Evolutionary conservation across 192 early-diverging fungal species (phyloP).

Genomic region (Chytriomyces sp.): DNA sequence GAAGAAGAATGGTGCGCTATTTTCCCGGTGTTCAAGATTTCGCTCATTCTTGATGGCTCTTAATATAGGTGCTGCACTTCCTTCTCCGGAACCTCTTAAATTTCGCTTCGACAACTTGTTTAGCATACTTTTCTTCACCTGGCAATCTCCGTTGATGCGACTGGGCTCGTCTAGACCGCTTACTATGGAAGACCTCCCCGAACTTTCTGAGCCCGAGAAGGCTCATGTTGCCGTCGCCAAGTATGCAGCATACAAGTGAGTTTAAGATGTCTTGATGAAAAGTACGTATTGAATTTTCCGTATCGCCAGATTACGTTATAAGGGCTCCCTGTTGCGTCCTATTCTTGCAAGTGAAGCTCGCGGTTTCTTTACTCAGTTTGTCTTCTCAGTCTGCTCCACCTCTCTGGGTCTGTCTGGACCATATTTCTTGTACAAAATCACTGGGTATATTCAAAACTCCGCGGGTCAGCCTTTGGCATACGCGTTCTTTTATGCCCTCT

Average conservation of each 20-base stretch:
- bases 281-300: background rate
- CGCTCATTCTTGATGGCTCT: too few species aligned
- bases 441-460: slow-evolving; percentile 38
- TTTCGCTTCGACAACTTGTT: slow-evolving; percentile 11
- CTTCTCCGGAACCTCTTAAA: too few species aligned
- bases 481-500: slow-evolving; percentile 19
- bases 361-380: slow-evolving; percentile 29
- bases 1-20: too few species aligned
- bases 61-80: too few species aligned
- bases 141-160: slow-evolving; percentile 49
- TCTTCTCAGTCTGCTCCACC: slow-evolving; percentile 17
- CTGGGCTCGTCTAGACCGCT: slow-evolving; percentile 36
- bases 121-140: slow-evolving; percentile 45
- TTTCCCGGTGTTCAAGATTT: too few species aligned
- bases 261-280: background rate
- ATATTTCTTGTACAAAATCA: slow-evolving; percentile 49
- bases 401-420: slow-evolving; percentile 39
- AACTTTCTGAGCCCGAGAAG: slow-evolving; percentile 34
- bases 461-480: background rate
- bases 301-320: background rate
- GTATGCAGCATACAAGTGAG: slow-evolving; percentile 19
- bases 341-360: slow-evolving; percentile 16
- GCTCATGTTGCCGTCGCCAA: slow-evolving; percentile 30
- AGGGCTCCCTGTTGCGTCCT: background rate
- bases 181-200: slow-evolving; percentile 45